Evolutionary conservation across 176 grass and related monocot genomes (phyloP), one percentile per base, ranked within the genome.

Genomic region (Canna indica): DNA sequence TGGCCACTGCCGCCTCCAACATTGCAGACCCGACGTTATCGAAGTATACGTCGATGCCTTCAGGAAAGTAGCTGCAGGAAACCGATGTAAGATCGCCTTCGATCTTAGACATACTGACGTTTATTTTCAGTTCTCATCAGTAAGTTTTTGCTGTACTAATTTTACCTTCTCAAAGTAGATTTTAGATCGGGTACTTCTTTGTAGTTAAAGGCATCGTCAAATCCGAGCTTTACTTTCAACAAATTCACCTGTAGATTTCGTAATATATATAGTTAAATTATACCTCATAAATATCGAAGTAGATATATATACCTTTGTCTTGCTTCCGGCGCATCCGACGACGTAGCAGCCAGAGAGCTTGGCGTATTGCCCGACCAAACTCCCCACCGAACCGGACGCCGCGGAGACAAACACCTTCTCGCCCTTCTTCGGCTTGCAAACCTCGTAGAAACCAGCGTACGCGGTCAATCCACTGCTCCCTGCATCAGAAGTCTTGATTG

Each of bases 11-110:
- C 2, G 84, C 88, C 30, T 79, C 84, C 63, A 81, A 47, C 74
- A 86, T 86, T 65, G 75, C 45, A 13, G 75, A 29, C 30, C 73
- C 73, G 3, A 75, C 73, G 13, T 75, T 75, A 17, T 75, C 73
- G 32, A 75, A 75, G 76, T 84, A 76, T 68, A 90, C 79, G 78
- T 90, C 83, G 36, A 86, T 86, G 4, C 88, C 84, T 18, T 86
- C 75, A 2, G 81, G 83, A 26, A 86, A 90, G 68, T 61, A 76
- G 67, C 83, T 90, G 31, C 15, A 11, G 9, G 15, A 6, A 60
- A 42, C 17, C 28, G 1, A 9, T 22, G 26, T 8, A 22, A 28
- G 20, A 9, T 2, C 9, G 26, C n/a, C n/a, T n/a, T n/a, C n/a
- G n/a, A n/a, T n/a, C n/a, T n/a, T n/a, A n/a, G n/a, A n/a, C n/a